phyloP scores from a whole-genome alignment of 257 asterid species.

The Capsicum rhomboideum region DNA sequence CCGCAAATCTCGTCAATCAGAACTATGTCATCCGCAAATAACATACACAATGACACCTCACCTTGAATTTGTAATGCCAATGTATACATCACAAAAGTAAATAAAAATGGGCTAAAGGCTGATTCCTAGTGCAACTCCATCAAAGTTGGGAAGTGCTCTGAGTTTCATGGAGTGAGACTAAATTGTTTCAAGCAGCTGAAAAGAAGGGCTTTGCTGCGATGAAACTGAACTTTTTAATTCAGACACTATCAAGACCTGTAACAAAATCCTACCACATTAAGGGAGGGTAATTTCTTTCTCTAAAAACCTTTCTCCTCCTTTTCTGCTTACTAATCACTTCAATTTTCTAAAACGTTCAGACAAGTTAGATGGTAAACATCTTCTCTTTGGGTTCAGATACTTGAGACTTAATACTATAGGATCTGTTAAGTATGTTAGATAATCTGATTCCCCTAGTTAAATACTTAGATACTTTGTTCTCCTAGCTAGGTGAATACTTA shows the following conservation, averaged over 20 bases:
- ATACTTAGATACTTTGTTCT: background rate
- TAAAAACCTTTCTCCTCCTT: background rate
- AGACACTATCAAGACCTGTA: background rate
- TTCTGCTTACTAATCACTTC: background rate
- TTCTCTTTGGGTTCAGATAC: background rate
- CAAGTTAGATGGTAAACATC: background rate
- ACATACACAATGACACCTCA: too few relatives aligned
- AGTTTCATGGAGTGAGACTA: too few relatives aligned
- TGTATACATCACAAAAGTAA: too few relatives aligned
- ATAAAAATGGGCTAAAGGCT: too few relatives aligned
- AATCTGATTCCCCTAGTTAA: background rate
- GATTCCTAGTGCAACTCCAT: too few relatives aligned
- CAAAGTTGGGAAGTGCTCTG: too few relatives aligned
- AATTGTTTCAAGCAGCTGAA: background rate
- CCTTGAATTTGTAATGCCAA: too few relatives aligned
- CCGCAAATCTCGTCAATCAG: too few relatives aligned
- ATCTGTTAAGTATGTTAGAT: background rate
- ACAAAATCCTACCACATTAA: background rate
- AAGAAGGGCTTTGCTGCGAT: background rate
- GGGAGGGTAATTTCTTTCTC: background rate
- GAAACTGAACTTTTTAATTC: background rate
- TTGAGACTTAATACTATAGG: background rate
- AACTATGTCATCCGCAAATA: too few relatives aligned
- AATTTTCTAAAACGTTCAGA: background rate
- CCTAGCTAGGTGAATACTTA: background rate